Conservation (phyloP, 192 early-diverging fungal genomes). For the Powellomyces hirtus region DNA sequence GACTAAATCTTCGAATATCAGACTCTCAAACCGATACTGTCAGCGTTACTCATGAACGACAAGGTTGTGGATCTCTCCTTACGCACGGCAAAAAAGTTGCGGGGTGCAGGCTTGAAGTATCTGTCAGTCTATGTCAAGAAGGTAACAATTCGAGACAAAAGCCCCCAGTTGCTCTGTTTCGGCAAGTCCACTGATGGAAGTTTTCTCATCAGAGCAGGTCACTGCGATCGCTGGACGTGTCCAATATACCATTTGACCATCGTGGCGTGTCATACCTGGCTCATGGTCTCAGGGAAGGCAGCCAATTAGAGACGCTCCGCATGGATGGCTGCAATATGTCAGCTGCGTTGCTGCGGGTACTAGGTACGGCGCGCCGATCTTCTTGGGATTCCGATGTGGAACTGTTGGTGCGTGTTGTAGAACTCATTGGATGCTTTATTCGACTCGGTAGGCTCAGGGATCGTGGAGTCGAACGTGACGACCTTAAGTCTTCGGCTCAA, state of each 20-base stretch:
- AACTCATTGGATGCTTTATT: background rate
- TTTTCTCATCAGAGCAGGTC: background rate
- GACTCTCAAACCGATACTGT: conserved; percentile 1
- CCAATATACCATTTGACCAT: conserved; percentile 67
- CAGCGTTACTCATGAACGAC: background rate
- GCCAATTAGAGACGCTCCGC: conserved; percentile 40
- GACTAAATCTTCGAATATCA: too few relatives aligned
- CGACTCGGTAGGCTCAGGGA: conserved; percentile 22
- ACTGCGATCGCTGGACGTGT: conserved; percentile 54
- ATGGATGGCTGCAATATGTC: conserved; percentile 54
- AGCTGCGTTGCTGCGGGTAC: conserved; percentile 44
- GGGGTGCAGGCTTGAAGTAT: background rate
- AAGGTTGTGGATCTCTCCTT: background rate
- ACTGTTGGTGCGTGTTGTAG: background rate
- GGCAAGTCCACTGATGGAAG: too few relatives aligned
- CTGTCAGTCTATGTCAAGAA: conserved; percentile 5
- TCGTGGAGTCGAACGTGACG: conserved; percentile 28
- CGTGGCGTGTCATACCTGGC: conserved; percentile 65
- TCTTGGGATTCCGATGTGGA: background rate
- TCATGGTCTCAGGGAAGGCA: conserved; percentile 53
- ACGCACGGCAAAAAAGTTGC: conserved; percentile 4
- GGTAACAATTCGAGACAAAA: background rate
- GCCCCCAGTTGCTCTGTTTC: too few relatives aligned
- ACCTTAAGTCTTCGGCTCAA: conserved; percentile 26
- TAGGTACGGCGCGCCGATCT: conserved; percentile 16